These are phyloP conservation scores for Coemansia sp. DNA, from an alignment of 192 early-diverging fungal species.

Conservation along the genomic window DNA sequence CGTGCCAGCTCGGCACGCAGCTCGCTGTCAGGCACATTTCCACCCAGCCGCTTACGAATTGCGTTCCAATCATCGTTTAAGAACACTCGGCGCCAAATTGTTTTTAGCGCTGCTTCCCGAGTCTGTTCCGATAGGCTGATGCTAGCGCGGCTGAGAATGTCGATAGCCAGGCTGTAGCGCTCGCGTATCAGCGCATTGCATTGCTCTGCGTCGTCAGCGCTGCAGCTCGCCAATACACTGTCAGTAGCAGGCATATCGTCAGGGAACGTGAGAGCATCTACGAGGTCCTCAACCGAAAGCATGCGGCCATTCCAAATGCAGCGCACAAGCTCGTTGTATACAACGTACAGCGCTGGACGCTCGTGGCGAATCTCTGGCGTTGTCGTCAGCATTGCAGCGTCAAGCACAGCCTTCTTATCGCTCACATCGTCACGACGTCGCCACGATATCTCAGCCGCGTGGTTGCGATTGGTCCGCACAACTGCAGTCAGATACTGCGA, in stretches of 20 bases:
- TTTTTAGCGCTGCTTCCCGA: conserved; percentile 24
- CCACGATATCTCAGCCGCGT: conserved; percentile 4
- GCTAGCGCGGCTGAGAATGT: conserved; percentile 42
- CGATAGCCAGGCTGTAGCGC: conserved; percentile 32
- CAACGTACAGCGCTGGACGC: conserved; percentile 32
- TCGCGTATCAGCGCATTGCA: conserved; percentile 15
- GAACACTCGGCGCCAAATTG: conserved; percentile 50
- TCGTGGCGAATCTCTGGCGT: conserved; percentile 31
- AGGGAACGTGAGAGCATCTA: conserved; percentile 38
- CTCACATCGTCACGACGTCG: conserved; percentile 13
- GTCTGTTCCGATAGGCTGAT: conserved; percentile 23
- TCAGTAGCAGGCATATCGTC: conserved; percentile 12
- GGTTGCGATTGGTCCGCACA: conserved; percentile 3
- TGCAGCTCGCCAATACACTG: not conserved
- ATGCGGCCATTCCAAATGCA: conserved; percentile 21
- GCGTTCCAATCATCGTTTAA: conserved; percentile 37
- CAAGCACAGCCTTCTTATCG: conserved; percentile 26
- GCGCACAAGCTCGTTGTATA: conserved; percentile 30
- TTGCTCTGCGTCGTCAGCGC: not conserved
- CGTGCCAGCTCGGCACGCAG: conserved; percentile 24
- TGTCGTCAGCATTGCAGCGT: conserved; percentile 40
- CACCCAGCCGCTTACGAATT: conserved; percentile 10
- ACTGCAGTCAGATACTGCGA: conserved; percentile 10
- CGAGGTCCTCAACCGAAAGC: conserved; percentile 26
- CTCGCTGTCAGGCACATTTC: conserved; percentile 25